Evolutionary conservation across 2,329 filamentous ascomycete genomes (phyloP), one percentile per base, ranked within the genome.

Genomic region (Phyllosticta citribraziliensis): DNA sequence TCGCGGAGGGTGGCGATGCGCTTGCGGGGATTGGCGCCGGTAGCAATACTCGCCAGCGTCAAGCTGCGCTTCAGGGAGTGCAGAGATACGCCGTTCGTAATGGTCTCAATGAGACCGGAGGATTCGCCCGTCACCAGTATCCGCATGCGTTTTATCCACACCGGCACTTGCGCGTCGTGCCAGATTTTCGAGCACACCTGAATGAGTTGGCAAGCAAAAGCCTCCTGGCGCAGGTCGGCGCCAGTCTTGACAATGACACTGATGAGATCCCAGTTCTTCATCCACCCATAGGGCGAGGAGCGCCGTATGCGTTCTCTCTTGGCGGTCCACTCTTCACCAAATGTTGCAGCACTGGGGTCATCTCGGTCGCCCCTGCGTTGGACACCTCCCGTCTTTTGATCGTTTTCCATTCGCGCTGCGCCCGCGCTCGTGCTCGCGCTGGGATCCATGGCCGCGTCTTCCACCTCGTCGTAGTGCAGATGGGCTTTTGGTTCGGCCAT

Each of bases 101-200:
- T 94, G 5, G 89, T 94, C 76, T 94, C 89, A 66, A 94, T 89
- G 55, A 94, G 81, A 2, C 89, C 89, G 1, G 88, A 92, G 9
- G 88, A 89, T 75, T 93, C 89, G 63, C 89, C 89, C 5, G 89
- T 93, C 51, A 94, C 89, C 58, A 94, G 78, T 58, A 94, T 94
- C 59, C 89, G 85, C 89, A 94, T 94, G 62, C 88, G 80, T 75
- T 92, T 92, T 20, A 92, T 88, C 89, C 90, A 94, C n/a, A 94
- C 89, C 40, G 87, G 82, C 33, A 89, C 84, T 25, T 80, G 77
- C 17, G 88, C 86, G 64, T 91, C 88, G 55, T 85, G 77, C 88
- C 89, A 94, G 66, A 92, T 91, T 75, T 87, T 89, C 69, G 88
- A 82, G 74, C 89, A 94, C 12, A 91, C 87, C 62, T 84, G 80